Conservation (phyloP, 257 asterid genomes). For the Capsicum rhomboideum region DNA sequence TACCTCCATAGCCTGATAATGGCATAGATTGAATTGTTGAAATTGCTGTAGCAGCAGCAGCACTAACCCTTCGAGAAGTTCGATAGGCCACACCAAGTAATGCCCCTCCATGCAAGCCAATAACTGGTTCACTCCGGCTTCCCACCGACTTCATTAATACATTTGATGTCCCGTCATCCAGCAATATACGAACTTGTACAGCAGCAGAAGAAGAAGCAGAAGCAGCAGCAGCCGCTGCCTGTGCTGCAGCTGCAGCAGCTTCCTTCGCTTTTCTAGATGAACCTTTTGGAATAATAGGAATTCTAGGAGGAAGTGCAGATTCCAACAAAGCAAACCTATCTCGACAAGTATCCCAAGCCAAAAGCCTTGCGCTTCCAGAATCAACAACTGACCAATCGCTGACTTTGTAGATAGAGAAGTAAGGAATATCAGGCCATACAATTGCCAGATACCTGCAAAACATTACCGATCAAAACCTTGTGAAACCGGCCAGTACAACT, state of each 20-base stretch:
- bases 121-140: conserved; percentile 81
- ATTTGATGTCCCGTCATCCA: conserved; percentile 97
- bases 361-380: conserved; percentile 97
- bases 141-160: conserved; percentile 95
- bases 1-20: conserved; percentile 65
- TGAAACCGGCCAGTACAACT: background rate
- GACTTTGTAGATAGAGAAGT: conserved; percentile 85
- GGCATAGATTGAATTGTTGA: conserved; percentile 93
- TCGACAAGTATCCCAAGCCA: conserved; percentile 94
- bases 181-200: conserved; percentile 90
- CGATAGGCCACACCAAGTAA: conserved; percentile 96
- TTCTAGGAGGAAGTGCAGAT: conserved; percentile 78
- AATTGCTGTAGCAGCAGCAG: conserved; percentile 71
- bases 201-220: conserved; percentile 87
- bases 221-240: conserved; percentile 91
- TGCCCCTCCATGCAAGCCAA: conserved; percentile 91
- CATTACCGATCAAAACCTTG: conserved; percentile 5
- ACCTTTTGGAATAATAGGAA: conserved; percentile 85
- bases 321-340: conserved; percentile 92
- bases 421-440: conserved; percentile 99
- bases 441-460: conserved; percentile 77
- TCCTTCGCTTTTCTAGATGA: conserved; percentile 94
- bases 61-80: conserved; percentile 76
- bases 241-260: conserved; percentile 96
- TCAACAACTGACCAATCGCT: conserved; percentile 96